Evolutionary conservation across 768 basidiomycete species (phyloP).

Genomic region (Rossbeevera mucosa): DNA sequence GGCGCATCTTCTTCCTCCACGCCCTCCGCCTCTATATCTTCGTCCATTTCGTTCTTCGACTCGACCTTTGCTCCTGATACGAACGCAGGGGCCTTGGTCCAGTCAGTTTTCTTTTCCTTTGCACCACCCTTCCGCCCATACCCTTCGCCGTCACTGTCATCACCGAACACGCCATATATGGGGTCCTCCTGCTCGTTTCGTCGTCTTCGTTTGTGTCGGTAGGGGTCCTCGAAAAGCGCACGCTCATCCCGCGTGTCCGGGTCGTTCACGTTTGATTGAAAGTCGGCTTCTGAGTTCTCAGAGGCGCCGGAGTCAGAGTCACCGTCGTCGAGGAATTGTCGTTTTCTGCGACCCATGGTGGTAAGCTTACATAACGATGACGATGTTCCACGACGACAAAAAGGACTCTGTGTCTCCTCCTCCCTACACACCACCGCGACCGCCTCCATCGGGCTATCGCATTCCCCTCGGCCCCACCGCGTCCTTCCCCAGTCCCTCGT

Average conservation of each 20-base stretch:
- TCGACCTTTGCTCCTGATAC: slow-evolving; percentile 51
- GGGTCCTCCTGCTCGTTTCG: slow-evolving; percentile 67
- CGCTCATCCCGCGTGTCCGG: slow-evolving; percentile 70
- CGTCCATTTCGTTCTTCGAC: slow-evolving; percentile 39
- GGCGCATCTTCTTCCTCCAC: slow-evolving; percentile 36
- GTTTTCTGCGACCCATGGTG: slow-evolving; percentile 73
- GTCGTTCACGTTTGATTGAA: slow-evolving; percentile 46
- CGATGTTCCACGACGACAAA: slow-evolving; percentile 3
- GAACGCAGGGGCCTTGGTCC: slow-evolving; percentile 76
- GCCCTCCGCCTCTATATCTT: slow-evolving; percentile 30
- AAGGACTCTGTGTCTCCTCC: slow-evolving; percentile 17
- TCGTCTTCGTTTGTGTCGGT: slow-evolving; percentile 63
- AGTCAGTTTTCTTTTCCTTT: slow-evolving; percentile 49
- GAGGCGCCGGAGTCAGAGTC: slow-evolving; percentile 75
- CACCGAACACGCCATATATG: slow-evolving; percentile 71
- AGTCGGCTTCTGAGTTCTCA: slow-evolving; percentile 49
- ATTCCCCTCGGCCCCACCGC: slow-evolving; percentile 44
- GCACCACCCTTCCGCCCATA: slow-evolving; percentile 21
- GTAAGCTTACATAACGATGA: too few species aligned
- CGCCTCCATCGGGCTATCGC: slow-evolving; percentile 65
- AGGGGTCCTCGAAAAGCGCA: slow-evolving; percentile 72
- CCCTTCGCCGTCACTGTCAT: slow-evolving; percentile 64
- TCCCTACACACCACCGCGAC: slow-evolving; percentile 15
- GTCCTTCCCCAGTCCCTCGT: slow-evolving; percentile 35
- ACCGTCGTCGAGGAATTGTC: slow-evolving; percentile 66